Evolutionary conservation across 2,329 filamentous ascomycete genomes (phyloP).

Genomic region (Echinosphaeria canescens): DNA sequence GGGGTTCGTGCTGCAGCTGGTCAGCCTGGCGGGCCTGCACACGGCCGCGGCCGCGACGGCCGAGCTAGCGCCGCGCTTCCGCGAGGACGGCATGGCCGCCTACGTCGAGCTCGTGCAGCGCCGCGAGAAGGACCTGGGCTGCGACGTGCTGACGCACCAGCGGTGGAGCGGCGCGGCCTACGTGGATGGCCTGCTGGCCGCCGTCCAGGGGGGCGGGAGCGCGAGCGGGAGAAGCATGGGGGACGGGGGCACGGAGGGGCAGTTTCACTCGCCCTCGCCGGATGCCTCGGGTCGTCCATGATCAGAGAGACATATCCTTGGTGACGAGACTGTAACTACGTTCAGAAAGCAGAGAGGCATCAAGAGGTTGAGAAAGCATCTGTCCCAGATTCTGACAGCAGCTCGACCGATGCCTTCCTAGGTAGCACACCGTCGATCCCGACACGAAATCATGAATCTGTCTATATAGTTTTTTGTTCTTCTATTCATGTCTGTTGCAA

Average conservation of each 20-base stretch:
- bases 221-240: slow-evolving; percentile 86
- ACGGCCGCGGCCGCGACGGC: slow-evolving; percentile 41
- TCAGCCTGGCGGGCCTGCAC: slow-evolving; percentile 44
- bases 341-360: too few species aligned
- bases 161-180: slow-evolving; percentile 55
- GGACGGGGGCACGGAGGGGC: slow-evolving; percentile 72
- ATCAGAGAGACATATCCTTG: too few species aligned
- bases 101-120: slow-evolving; percentile 90
- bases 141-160: slow-evolving; percentile 88
- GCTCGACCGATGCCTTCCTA: too few species aligned
- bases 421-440: too few species aligned
- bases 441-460: too few species aligned
- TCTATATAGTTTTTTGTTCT: too few species aligned
- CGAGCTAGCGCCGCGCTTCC: slow-evolving; percentile 66
- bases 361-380: too few species aligned
- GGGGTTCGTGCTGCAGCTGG: slow-evolving; percentile 51
- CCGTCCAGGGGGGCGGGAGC: slow-evolving; percentile 82
- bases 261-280: slow-evolving; percentile 17
- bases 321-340: too few species aligned
- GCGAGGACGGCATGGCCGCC: slow-evolving; percentile 83
- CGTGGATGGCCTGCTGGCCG: slow-evolving; percentile 75
- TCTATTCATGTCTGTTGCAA: too few species aligned
- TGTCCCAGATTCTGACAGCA: too few species aligned
- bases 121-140: slow-evolving; percentile 73
- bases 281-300: too few species aligned